Percentiles rank a stretch among this genome's conserved stretches.
These are phyloP conservation scores for Bacidia rubella DNA, from an alignment of 495 filamentous ascomycete species.

Conservation along the genomic window DNA sequence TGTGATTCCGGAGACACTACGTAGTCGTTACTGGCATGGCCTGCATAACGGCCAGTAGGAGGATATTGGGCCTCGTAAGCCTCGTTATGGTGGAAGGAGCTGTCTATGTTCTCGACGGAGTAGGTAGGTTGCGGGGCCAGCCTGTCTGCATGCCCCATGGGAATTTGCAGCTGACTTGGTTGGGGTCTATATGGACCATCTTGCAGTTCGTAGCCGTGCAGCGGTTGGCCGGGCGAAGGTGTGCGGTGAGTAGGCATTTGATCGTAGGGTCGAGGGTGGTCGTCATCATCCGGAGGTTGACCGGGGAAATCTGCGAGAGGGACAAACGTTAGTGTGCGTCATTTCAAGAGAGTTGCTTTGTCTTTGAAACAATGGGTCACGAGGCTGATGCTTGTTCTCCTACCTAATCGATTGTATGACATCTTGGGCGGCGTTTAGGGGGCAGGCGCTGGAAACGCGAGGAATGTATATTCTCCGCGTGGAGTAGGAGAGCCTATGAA, in stretches of 20 bases:
- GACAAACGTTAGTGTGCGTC: background rate
- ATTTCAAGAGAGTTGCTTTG: background rate
- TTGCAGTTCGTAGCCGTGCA: constrained; percentile 58
- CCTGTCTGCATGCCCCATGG: constrained; percentile 46
- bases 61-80: constrained; percentile 42
- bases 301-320: constrained; percentile 10
- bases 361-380: background rate
- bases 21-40: constrained; percentile 48
- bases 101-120: constrained; percentile 64
- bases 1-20: constrained; percentile 67
- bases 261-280: constrained; percentile 41
- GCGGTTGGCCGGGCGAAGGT: constrained; percentile 41
- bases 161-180: constrained; percentile 51
- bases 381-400: too few relatives aligned
- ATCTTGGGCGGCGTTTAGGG: constrained; percentile 8
- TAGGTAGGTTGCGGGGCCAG: constrained; percentile 68
- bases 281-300: constrained; percentile 25
- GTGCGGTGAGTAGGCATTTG: constrained; percentile 36
- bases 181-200: constrained; percentile 44
- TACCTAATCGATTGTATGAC: constrained; percentile 22
- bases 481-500: background rate
- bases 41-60: constrained; percentile 25
- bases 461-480: constrained; percentile 1
- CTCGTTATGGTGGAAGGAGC: constrained; percentile 57
- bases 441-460: background rate